Base-by-base conservation (phyloP, 306 rosid species). In the Casuarina equisetifolia region DNA sequence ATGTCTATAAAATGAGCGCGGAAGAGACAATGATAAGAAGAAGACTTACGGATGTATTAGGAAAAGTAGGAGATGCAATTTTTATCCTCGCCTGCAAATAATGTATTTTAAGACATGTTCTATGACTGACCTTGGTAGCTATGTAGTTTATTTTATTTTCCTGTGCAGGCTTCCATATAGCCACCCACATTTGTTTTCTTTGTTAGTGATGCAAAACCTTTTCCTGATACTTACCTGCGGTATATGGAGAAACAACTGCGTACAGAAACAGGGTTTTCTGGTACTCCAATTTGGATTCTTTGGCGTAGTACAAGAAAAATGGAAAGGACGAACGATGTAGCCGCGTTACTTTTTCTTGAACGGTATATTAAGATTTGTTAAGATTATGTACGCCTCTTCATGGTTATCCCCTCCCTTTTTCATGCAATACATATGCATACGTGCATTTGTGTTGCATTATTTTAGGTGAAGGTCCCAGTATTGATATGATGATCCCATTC, bases 181-280 rank as follows among this genome's bases (percentile, higher is more conserved):
- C 97, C 98, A 13, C 98, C 97, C 35, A 92, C 98, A 50, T 92
- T 95, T 82, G 93, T 95, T 73, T 92, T 92, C 89, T 95, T 95
- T 79, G 97, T 95, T 62, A 92, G 92, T 79, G 98, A 95, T 86
- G 88, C 94, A 68, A 92, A 92, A 74, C 97, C 92, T 82, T 95
- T 95, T 78, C 85, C 98, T 3, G 93, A 92, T 80, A 91, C 97
- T 25, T 95, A 89, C 79, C 89, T 92, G 52, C 89, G 93, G 61
- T 92, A 83, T 81, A 92, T 95, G 97, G 97, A 89, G 90, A 95
- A 88, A 89, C 93, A 95, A 78, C 84, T 92, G 75, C 97, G 92
- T 17, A 1, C 80, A 50, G 87, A 91, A 84, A 97, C 98, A 58
- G 98, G 98, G 79, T 95, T 95, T 88, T 43, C 87, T 58, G 96